Conservation (phyloP, 1,139 yeast genomes). For the Geotrichum carabidarum region DNA sequence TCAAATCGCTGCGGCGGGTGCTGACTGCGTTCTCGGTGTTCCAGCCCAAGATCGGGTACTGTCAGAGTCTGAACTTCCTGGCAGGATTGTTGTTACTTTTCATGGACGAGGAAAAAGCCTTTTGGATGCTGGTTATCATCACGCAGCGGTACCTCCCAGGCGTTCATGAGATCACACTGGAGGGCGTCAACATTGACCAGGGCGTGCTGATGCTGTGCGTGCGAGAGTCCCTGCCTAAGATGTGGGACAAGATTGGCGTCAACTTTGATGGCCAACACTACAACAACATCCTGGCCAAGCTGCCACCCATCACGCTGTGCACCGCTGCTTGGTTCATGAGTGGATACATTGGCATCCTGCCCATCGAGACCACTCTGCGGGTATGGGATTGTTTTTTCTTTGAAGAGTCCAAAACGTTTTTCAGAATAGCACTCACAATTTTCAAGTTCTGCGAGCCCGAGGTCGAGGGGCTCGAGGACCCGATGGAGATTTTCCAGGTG, state of each 20-base stretch:
- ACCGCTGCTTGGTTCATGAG: conserved; percentile 99
- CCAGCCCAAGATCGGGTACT: conserved; percentile 89
- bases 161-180: conserved; percentile 81
- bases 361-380: conserved; percentile 78
- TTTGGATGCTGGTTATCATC: conserved; percentile 92
- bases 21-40: conserved; percentile 78
- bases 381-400: conserved; percentile 94
- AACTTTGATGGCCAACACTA: conserved; percentile 41
- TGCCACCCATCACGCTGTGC: conserved; percentile 88
- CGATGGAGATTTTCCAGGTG: conserved; percentile 80
- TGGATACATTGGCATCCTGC: conserved; percentile 78
- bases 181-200: conserved; percentile 93
- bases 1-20: conserved; percentile 71
- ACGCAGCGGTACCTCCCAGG: conserved; percentile 86
- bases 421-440: conserved; percentile 78
- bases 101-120: conserved; percentile 82
- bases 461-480: conserved; percentile 48
- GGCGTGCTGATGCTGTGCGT: conserved; percentile 88
- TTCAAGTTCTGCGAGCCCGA: conserved; percentile 71
- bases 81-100: conserved; percentile 80
- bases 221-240: conserved; percentile 73
- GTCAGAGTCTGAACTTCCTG: conserved; percentile 87
- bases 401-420: conserved; percentile 83
- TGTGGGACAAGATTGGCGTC: conserved; percentile 58
- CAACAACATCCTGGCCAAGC: conserved; percentile 62